A percentile compares a stretch with the other conserved stretches of the same genome.
phyloP scores from a whole-genome alignment of 2,329 filamentous ascomycete genomes.

The Furcasterigmium sp. region DNA sequence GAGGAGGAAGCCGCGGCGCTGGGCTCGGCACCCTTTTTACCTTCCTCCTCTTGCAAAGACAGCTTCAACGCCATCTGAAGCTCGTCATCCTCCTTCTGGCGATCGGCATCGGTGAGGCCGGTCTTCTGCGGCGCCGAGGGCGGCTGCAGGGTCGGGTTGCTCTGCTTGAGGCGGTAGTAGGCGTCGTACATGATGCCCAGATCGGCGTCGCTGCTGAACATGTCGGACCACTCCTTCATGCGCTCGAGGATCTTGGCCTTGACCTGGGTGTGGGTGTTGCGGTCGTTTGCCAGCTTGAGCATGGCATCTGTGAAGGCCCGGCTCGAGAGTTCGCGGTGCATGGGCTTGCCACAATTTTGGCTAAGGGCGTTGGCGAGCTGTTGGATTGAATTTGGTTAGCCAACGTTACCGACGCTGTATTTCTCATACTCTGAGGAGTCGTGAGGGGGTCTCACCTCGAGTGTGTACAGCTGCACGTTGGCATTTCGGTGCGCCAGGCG shows the following conservation, averaged over 20 bases:
- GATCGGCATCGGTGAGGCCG: constrained; percentile 81
- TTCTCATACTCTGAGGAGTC: neutral
- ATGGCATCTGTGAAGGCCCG: constrained; percentile 93
- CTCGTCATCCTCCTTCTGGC: constrained; percentile 95
- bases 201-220: constrained; percentile 86
- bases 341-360: constrained; percentile 81
- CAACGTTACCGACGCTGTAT: too few relatives aligned
- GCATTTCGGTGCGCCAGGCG: constrained; percentile 88
- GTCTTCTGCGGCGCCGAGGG: constrained; percentile 93
- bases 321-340: constrained; percentile 86
- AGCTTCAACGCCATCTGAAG: constrained; percentile 92
- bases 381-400: too few relatives aligned
- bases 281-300: constrained; percentile 82
- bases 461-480: constrained; percentile 91
- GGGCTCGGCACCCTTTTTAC: constrained; percentile 43
- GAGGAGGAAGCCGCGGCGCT: constrained; percentile 28
- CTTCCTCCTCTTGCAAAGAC: constrained; percentile 82
- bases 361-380: constrained; percentile 85
- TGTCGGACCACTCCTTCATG: constrained; percentile 94
- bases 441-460: constrained; percentile 72
- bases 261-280: constrained; percentile 93
- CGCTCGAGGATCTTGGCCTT: constrained; percentile 95
- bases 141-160: constrained; percentile 83
- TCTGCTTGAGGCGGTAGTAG: constrained; percentile 76
- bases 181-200: constrained; percentile 97